Base-by-base conservation (phyloP, 805 yeast genomes). In the Millerozyma miso region DNA sequence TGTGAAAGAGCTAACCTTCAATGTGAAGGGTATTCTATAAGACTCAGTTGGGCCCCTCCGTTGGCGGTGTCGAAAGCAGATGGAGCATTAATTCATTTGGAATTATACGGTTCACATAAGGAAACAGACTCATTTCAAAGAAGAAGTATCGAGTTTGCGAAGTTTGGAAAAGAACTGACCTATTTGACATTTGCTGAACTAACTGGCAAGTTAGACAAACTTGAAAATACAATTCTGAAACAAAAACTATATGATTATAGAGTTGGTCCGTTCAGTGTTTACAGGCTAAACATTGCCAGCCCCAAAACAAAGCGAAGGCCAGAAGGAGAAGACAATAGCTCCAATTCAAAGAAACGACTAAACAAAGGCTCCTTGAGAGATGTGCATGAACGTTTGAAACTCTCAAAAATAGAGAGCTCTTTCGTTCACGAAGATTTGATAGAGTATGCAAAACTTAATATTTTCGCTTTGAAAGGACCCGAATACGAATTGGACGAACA, bases 11-110 rank as follows among this genome's bases (percentile, higher is more conserved):
- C 80, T 2, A 64, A 66, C 3, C 43, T 70, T 4, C 56, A 58
- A 7, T 79, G 83, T 60, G 64, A 60, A 14, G 82, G 83, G 0
- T 79, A 77, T 52, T 73, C 60, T 32, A 67, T 78, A 42, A 69
- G 67, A 32, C 58, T 79, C 23, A 71, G 73, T 14, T 78, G 79
- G 70, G 63, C 72, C 19, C 69, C 65, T 26, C 69, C 72, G 13
- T 49, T 68, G 39, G 63, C 72, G 0, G 52, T 73, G 12, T 43
- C 53, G 1, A 45, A 39, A 20, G 44, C 37, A 35, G 54, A 44
- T 44, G 49, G 39, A 17, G 47, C 46, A 29, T 45, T 53, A 44
- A 51, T 56, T n/a, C 52, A 46, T 2, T 40, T 54, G 41, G 44
- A 48, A 15, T 31, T 44, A n/a, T 48, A 44, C 12, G 51, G 51